Conservation (phyloP, 169 alveolate genomes). For the Plasmodium chabaudi region DNA sequence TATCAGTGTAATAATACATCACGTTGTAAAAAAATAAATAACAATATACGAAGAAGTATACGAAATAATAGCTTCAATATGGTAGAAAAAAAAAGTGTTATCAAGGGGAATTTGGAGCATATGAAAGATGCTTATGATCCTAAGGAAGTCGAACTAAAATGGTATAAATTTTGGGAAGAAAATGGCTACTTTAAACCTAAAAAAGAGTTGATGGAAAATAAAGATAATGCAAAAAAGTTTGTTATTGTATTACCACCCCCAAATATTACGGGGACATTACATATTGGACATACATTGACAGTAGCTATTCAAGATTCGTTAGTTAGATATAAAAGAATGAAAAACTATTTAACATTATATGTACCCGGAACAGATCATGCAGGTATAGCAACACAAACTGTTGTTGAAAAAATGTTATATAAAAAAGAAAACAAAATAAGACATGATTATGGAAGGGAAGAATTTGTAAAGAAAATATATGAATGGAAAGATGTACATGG, state of each 20-base stretch:
- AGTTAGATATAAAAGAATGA: slow-evolving; percentile 97
- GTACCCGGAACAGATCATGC: slow-evolving; percentile 99
- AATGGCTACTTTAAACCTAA: slow-evolving; percentile 88
- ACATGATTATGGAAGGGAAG: slow-evolving; percentile 98
- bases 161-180: slow-evolving; percentile 97
- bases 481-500: slow-evolving; percentile 99
- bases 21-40: too few relatives aligned
- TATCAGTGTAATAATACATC: too few relatives aligned
- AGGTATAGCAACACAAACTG: slow-evolving; percentile 99
- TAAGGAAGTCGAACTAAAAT: slow-evolving; percentile 94
- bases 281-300: slow-evolving; percentile 99
- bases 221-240: slow-evolving; percentile 86
- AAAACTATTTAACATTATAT: slow-evolving; percentile 96
- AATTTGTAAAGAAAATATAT: slow-evolving; percentile 95
- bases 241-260: slow-evolving; percentile 99
- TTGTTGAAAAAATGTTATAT: slow-evolving; percentile 96
- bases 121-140: slow-evolving; percentile 96
- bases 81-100: slow-evolving; percentile 26
- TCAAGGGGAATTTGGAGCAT: slow-evolving; percentile 49
- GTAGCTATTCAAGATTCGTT: slow-evolving; percentile 98
- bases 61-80: not conserved
- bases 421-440: slow-evolving; percentile 94
- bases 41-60: too few relatives aligned
- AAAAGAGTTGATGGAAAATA: slow-evolving; percentile 68
- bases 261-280: slow-evolving; percentile 99